A percentile compares a stretch with the other conserved stretches of the same genome.
phyloP scores from a whole-genome alignment of 1,139 yeast species.

The Debaryomyces nepalensis region DNA sequence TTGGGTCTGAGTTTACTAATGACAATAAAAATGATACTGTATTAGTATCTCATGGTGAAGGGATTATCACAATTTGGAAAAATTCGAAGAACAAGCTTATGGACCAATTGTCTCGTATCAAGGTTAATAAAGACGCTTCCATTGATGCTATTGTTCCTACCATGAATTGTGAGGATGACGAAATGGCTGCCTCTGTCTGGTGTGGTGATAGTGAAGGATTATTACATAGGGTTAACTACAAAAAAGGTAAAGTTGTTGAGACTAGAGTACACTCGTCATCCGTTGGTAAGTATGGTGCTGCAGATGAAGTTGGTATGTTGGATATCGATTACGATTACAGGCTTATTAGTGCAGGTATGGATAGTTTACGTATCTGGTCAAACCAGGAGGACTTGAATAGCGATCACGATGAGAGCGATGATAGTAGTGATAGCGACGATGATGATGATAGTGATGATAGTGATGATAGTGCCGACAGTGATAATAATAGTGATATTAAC shows the following conservation, averaged over 20 bases:
- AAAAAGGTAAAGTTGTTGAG: constrained; percentile 66
- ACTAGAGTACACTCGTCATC: constrained; percentile 64
- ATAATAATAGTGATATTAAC: constrained; percentile 18
- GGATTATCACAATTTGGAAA: constrained; percentile 91
- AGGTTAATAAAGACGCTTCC: constrained; percentile 71
- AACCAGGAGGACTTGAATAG: constrained; percentile 31
- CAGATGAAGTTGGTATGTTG: constrained; percentile 69
- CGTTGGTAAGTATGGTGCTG: constrained; percentile 45
- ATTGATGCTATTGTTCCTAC: constrained; percentile 80
- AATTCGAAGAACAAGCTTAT: constrained; percentile 64
- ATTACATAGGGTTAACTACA: constrained; percentile 68
- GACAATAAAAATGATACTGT: constrained; percentile 65
- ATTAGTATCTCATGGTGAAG: constrained; percentile 85
- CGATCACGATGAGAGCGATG: constrained; percentile 17
- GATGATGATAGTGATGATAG: constrained; percentile 18
- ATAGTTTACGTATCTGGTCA: constrained; percentile 74
- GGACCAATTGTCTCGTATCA: constrained; percentile 84
- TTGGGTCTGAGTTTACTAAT: constrained; percentile 51
- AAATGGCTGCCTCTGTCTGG: constrained; percentile 62
- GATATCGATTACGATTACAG: constrained; percentile 84
- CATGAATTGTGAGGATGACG: constrained; percentile 66
- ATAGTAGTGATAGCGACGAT: constrained; percentile 19
- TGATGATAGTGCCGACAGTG: constrained; percentile 19
- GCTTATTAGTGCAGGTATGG: constrained; percentile 83
- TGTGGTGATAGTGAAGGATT: constrained; percentile 89